Evolutionary conservation across 306 rosid genomes (phyloP), one percentile per base, ranked within the genome.

Genomic region (Begonia fuchsioides): DNA sequence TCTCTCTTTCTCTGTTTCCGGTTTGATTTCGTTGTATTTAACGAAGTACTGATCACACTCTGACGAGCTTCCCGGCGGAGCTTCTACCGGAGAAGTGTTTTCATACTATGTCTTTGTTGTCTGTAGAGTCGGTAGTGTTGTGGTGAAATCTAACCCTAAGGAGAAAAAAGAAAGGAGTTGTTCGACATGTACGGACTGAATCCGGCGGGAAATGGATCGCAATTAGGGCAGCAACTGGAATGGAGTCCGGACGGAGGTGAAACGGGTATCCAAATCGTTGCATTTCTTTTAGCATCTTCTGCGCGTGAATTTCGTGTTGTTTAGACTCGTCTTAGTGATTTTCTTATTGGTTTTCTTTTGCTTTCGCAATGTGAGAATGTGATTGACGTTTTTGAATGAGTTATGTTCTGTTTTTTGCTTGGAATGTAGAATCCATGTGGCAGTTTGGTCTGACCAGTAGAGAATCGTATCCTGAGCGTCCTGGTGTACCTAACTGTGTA

Each of bases 391-490:
- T 83, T 61, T 47, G 40, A 48, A 40, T 53, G 17, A 53, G 54
- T 54, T 41, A n/a, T 41, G 44, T 46, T 46, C 11, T n/a, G 9
- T 46, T 14, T 64, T 64, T 38, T 56, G 46, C 32, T 39, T 43
- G 47, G 49, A 47, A 14, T 63, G 77, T 44, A 86, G 93, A 82
- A 51, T 75, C 84, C 40, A 82, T 79, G 86, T 82, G 93, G 93
- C 81, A 79, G 2, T 76, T 86, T 52, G 72, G 83, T 26, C 59
- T 78, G 26, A 57, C 71, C 11, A 32, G 72, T 38, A 58, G 59
- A 44, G 90, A 82, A 67, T 74, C 77, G 32, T 86, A 82, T 74
- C 90, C 93, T 63, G 96, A 86, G 75, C 68, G 83, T 17, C 75
- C 68, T 5, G 79, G 90, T 6, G 93, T 67, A 0, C 79, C 96